Base-by-base conservation (phyloP, 1,284 basidiomycete genomes). In the Erythrobasidium hasegawianum region DNA sequence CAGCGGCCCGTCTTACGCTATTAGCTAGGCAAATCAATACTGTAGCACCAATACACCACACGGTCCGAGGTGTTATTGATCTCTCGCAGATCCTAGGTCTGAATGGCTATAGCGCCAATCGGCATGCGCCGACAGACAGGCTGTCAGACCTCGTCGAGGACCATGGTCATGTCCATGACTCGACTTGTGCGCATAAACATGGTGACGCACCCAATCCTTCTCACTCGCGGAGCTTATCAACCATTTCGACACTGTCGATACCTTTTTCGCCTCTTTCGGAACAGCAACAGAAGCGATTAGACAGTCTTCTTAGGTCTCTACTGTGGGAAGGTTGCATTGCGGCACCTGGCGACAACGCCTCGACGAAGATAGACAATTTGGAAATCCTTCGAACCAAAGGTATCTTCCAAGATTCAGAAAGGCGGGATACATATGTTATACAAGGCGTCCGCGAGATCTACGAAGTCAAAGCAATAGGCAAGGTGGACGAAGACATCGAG, bases 371-470 rank as follows among this genome's bases (percentile, higher is more conserved):
- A 38, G n/a, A 33, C 60, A 47, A 59, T 70, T 70, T 89, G 40
- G 83, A 86, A 57, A 81, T 95, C 1, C 78, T 96, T 13, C 83
- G 92, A 13, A 90, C 88, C 72, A 95, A 95, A 76, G 91, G 90
- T 8, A 80, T 90, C 40, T 84, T 91, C 41, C 43, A 24, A 18
- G 14, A 18, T 22, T 38, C 53, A 41, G 11, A 59, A 65, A 16
- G 4, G 3, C 7, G 47, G 3, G 79, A 81, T 62, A 81, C 14
- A 64, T 84, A 84, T 71, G 83, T 94, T 59, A 77, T 95, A 39
- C 92, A 96, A 74, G 92, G 91, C 1, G 92, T 96, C 11, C 81
- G 87, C 69, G 89, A 81, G 72, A 81, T 94, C 76, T 95, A 92
- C 74, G 92, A 96, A 71, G 82, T 93, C 18, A 79, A 80, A 1